phyloP scores from a whole-genome alignment of 2,329 filamentous ascomycete genomes.

The Dothistroma septosporum region DNA sequence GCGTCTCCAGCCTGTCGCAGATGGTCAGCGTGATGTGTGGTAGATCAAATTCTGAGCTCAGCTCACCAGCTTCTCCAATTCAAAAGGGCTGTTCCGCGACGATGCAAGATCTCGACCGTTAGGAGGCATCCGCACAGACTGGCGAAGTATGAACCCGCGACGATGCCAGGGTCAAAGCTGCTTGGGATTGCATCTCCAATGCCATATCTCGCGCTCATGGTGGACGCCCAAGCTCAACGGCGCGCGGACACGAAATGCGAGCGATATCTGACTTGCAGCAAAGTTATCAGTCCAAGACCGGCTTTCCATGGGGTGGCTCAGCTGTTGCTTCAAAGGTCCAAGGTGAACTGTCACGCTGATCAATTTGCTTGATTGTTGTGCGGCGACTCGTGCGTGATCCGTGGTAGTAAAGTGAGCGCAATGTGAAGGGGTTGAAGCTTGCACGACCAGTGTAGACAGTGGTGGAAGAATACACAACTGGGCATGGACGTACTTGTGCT shows the following conservation, averaged over 20 bases:
- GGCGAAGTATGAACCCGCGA: constrained; percentile 64
- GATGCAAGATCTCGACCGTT: constrained; percentile 76
- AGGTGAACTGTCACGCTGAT: background rate
- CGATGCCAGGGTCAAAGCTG: constrained; percentile 53
- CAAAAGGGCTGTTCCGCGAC: constrained; percentile 38
- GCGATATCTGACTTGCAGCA: background rate
- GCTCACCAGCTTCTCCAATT: constrained; percentile 33
- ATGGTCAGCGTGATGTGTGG: background rate
- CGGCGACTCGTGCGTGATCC: too few relatives aligned
- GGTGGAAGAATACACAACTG: too few relatives aligned
- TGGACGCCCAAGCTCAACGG: background rate
- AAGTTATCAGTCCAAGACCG: background rate
- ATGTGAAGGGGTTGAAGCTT: too few relatives aligned
- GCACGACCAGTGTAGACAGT: too few relatives aligned
- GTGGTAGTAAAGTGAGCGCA: too few relatives aligned
- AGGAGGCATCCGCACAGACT: constrained; percentile 74
- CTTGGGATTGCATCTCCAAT: constrained; percentile 32
- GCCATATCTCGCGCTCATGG: background rate
- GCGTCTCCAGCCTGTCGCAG: constrained; percentile 39
- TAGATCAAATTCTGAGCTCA: background rate
- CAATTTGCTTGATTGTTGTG: too few relatives aligned
- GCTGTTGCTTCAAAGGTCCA: too few relatives aligned
- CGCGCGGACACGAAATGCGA: background rate
- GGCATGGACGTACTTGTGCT: too few relatives aligned
- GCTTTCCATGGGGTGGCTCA: too few relatives aligned